These are phyloP conservation scores for Pelargonium exstipulatum DNA, from an alignment of 441 rosid species.

Conservation along the genomic window DNA sequence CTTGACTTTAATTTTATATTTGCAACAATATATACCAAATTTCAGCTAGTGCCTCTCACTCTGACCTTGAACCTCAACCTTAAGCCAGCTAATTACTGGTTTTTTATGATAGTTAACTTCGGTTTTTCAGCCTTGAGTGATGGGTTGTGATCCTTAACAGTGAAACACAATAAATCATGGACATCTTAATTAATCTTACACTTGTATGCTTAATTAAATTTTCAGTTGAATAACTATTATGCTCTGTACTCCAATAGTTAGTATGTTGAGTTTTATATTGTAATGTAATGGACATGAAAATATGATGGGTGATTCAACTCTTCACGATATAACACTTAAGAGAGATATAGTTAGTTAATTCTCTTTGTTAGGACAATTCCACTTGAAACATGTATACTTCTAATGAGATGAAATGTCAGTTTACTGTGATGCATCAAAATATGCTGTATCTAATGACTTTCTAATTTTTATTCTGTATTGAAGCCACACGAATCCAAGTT, in stretches of 20 bases:
- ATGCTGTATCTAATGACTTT: constrained; percentile 20
- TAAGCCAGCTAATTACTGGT: too few relatives aligned
- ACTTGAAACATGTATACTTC: background rate
- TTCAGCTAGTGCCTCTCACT: background rate
- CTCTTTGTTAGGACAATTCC: background rate
- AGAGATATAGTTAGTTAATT: background rate
- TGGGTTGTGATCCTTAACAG: background rate
- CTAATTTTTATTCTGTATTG: constrained; percentile 26
- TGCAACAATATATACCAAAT: background rate
- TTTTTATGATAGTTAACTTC: background rate
- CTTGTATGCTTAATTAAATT: background rate
- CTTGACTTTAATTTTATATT: background rate
- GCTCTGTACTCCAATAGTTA: background rate
- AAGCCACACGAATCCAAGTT: constrained; percentile 83
- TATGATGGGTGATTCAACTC: too few relatives aligned
- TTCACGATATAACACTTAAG: too few relatives aligned
- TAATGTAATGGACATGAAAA: too few relatives aligned
- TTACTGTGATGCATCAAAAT: constrained; percentile 21
- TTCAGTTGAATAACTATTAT: background rate
- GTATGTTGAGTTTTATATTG: too few relatives aligned
- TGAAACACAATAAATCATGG: background rate
- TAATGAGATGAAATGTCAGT: constrained; percentile 5
- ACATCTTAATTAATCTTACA: too few relatives aligned
- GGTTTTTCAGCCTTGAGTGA: background rate
- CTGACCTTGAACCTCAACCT: background rate